Evolutionary conservation across 257 asterid species (phyloP).

Genomic region (Leonotis leonurus): DNA sequence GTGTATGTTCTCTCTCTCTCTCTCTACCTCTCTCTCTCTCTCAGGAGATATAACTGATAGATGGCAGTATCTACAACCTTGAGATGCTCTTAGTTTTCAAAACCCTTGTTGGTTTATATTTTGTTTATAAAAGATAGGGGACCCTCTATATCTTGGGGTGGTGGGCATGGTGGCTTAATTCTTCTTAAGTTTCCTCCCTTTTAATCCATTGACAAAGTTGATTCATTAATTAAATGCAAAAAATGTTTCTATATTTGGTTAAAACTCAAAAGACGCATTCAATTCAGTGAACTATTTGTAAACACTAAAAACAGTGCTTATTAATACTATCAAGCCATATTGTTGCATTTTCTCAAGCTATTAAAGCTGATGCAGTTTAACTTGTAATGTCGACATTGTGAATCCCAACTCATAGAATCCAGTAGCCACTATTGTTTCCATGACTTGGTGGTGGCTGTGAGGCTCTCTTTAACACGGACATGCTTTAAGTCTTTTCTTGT

Average conservation of each 20-base stretch:
- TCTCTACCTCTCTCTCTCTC: background rate
- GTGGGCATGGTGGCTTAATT: background rate
- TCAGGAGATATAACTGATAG: background rate
- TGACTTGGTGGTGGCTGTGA: background rate
- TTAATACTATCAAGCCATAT: too few relatives aligned
- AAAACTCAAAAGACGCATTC: too few relatives aligned
- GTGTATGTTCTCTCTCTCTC: constrained; percentile 41
- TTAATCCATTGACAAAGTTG: background rate
- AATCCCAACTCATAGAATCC: background rate
- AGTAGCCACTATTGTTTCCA: background rate
- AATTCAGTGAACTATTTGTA: too few relatives aligned
- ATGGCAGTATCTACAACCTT: background rate
- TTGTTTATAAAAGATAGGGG: background rate
- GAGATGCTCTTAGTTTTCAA: background rate
- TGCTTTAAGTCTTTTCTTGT: background rate
- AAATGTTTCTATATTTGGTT: too few relatives aligned
- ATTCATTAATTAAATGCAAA: background rate
- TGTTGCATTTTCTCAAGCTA: background rate
- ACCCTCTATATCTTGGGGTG: background rate
- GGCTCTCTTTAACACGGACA: background rate
- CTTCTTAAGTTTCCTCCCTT: background rate
- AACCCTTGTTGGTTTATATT: background rate
- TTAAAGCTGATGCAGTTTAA: background rate
- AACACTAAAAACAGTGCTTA: too few relatives aligned
- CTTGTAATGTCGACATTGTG: background rate